These are phyloP conservation scores for Ogataea paraovalis DNA, from an alignment of 805 yeast species.

Conservation along the genomic window DNA sequence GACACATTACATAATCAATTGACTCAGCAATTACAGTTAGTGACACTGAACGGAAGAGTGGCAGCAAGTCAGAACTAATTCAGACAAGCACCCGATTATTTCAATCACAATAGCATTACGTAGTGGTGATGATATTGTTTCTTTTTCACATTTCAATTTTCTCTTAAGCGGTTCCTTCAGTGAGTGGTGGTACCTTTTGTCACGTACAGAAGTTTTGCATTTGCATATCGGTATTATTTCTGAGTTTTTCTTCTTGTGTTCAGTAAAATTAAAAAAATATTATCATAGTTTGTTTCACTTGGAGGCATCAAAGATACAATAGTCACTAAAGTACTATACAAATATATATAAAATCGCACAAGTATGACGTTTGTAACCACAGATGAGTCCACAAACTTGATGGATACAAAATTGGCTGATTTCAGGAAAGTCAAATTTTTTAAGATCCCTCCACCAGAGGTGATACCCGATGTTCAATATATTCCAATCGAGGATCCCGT, in stretches of 20 bases:
- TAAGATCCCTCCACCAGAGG: constrained; percentile 23
- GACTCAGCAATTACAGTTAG: neutral
- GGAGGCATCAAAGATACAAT: too few relatives aligned
- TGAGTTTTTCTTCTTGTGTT: too few relatives aligned
- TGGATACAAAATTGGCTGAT: constrained; percentile 20
- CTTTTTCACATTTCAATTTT: neutral
- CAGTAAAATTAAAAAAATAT: too few relatives aligned
- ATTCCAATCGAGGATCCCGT: constrained; percentile 3
- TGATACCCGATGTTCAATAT: constrained; percentile 8
- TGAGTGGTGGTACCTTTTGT: too few relatives aligned
- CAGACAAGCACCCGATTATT: too few relatives aligned
- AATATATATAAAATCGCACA: neutral
- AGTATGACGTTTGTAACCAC: constrained; percentile 14
- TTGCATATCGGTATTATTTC: too few relatives aligned
- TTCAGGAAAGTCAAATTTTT: constrained; percentile 25
- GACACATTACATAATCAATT: neutral
- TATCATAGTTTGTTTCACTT: too few relatives aligned
- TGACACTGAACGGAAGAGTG: neutral
- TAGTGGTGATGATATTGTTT: neutral
- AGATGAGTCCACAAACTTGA: constrained; percentile 9
- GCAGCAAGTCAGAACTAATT: neutral
- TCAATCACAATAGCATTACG: neutral
- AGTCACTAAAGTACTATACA: too few relatives aligned
- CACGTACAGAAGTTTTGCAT: too few relatives aligned
- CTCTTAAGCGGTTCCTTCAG: neutral